A percentile compares a stretch with the other conserved stretches of the same genome.
These are phyloP conservation scores for Westerdykella aurantiaca DNA, from an alignment of 2,329 filamentous ascomycete genomes.

Conservation along the genomic window DNA sequence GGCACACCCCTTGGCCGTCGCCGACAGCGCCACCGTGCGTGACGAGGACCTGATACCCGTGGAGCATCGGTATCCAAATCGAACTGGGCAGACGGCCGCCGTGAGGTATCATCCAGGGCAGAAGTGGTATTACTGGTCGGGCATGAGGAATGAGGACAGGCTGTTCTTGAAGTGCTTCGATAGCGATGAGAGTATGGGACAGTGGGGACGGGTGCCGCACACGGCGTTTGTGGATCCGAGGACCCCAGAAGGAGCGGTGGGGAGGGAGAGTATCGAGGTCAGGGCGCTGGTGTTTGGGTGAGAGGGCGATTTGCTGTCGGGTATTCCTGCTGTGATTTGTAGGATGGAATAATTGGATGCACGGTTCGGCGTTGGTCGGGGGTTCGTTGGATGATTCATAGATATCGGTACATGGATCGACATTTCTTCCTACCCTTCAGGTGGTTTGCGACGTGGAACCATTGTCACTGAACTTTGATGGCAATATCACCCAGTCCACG, in stretches of 20 bases:
- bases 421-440: no score
- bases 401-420: no score
- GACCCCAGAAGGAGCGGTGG: slow-evolving; percentile 46
- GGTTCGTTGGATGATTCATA: no score
- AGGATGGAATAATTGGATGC: no score
- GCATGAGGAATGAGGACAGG: slow-evolving; percentile 68
- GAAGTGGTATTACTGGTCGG: slow-evolving; percentile 74
- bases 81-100: slow-evolving; percentile 67
- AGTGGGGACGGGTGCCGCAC: slow-evolving; percentile 47
- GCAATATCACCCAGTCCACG: slow-evolving; percentile 36
- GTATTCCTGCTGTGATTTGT: slow-evolving; percentile 25
- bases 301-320: background rate
- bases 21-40: slow-evolving; percentile 50
- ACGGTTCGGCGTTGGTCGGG: no score
- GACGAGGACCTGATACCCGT: slow-evolving; percentile 64
- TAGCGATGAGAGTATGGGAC: slow-evolving; percentile 46
- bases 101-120: slow-evolving; percentile 58
- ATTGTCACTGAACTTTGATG: no score
- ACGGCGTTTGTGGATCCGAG: slow-evolving; percentile 45
- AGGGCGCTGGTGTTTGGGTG: slow-evolving; percentile 74
- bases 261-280: slow-evolving; percentile 71
- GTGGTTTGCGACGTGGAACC: no score
- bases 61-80: slow-evolving; percentile 66
- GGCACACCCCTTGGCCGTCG: slow-evolving; percentile 53
- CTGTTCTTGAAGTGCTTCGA: slow-evolving; percentile 75